Evolutionary conservation across 345 rosid genomes (phyloP).

Genomic region (Arabidopsis thaliana): TAIR10.1 NC_003076.8:26624501-26625000

Average conservation of each 20-base stretch:
- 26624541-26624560: too few species aligned
- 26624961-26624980: neutral
- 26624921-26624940: neutral
- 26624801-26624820: neutral
- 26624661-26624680: constrained; percentile 5
- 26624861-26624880: neutral
- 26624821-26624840: neutral
- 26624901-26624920: neutral
- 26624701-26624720: neutral
- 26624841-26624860: neutral
- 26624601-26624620: neutral
- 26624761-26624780: too few species aligned
- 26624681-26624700: constrained; percentile 25
- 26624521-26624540: too few species aligned
- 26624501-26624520: too few species aligned
- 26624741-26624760: neutral
- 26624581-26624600: neutral
- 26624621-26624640: neutral
- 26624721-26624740: constrained; percentile 12
- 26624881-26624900: neutral
- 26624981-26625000: neutral
- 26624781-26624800: neutral
- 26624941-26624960: neutral
- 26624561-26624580: too few species aligned
- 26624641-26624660: constrained; percentile 34